Evolutionary conservation across 2,329 filamentous ascomycete genomes (phyloP).

Genomic region (Colletotrichum scovillei): DNA sequence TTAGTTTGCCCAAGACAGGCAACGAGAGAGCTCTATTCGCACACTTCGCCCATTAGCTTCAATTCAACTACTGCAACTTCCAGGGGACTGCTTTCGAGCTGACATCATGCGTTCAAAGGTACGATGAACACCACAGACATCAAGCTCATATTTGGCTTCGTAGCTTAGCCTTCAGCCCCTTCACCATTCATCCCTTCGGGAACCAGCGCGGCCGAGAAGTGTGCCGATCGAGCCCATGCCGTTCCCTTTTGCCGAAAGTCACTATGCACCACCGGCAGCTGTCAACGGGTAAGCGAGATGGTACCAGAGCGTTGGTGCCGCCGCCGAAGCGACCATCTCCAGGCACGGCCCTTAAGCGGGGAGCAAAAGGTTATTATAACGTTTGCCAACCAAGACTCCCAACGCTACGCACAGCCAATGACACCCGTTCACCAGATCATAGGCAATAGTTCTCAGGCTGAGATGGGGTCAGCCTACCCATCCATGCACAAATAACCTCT

Average conservation of each 20-base stretch:
- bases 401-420: not conserved
- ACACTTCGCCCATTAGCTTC: not conserved
- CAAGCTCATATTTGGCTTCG: not conserved
- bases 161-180: not conserved
- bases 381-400: not conserved
- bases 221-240: not conserved
- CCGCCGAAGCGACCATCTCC: not conserved
- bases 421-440: not conserved
- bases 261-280: not conserved
- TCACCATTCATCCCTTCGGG: not conserved
- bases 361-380: not conserved
- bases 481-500: slow-evolving; percentile 34
- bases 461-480: slow-evolving; percentile 3
- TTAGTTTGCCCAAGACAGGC: not conserved
- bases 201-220: not conserved
- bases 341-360: not conserved
- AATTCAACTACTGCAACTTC: not conserved
- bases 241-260: not conserved
- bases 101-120: not conserved
- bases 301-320: not conserved
- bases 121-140: not conserved
- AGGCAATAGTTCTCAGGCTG: not conserved
- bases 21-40: not conserved
- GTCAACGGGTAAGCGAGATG: not conserved
- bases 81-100: not conserved